phyloP scores from a whole-genome alignment of 108 stramenopile genomes.

The Epipyxis sp. region DNA sequence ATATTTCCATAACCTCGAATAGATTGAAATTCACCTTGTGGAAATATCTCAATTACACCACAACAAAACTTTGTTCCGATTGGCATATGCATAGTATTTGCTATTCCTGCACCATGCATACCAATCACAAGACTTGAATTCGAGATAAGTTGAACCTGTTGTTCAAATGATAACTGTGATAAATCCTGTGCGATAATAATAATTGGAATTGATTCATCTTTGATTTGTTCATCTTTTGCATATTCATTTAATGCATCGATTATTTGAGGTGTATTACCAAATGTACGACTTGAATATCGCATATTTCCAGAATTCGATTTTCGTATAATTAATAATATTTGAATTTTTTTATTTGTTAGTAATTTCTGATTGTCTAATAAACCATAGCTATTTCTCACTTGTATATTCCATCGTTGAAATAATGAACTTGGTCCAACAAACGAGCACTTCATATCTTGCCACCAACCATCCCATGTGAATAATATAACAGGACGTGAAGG shows the following conservation, averaged over 20 bases:
- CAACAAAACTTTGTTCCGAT: neutral
- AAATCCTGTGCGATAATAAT: neutral
- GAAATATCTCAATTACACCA: slow-evolving; percentile 2
- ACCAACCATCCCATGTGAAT: slow-evolving; percentile 23
- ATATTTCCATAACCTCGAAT: slow-evolving; percentile 23
- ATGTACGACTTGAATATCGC: neutral
- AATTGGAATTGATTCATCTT: neutral
- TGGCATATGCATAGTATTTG: slow-evolving; percentile 8
- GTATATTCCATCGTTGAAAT: slow-evolving; percentile 12
- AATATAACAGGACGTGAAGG: neutral
- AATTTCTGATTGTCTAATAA: neutral
- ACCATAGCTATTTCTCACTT: neutral
- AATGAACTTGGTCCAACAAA: slow-evolving; percentile 15
- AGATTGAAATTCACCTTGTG: neutral
- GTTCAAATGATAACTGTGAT: neutral
- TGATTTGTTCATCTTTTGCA: neutral
- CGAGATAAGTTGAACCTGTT: neutral
- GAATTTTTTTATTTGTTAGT: neutral
- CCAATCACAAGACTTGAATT: neutral
- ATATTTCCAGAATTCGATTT: neutral
- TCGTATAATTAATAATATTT: neutral
- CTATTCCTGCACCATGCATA: slow-evolving; percentile 8
- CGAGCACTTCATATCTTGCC: slow-evolving; percentile 17
- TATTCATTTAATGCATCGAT: neutral
- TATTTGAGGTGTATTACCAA: neutral